A percentile compares a stretch with the other conserved stretches of the same genome.
These are phyloP conservation scores for Podospora tetraspora DNA, from an alignment of 495 filamentous ascomycete species.

Conservation along the genomic window DNA sequence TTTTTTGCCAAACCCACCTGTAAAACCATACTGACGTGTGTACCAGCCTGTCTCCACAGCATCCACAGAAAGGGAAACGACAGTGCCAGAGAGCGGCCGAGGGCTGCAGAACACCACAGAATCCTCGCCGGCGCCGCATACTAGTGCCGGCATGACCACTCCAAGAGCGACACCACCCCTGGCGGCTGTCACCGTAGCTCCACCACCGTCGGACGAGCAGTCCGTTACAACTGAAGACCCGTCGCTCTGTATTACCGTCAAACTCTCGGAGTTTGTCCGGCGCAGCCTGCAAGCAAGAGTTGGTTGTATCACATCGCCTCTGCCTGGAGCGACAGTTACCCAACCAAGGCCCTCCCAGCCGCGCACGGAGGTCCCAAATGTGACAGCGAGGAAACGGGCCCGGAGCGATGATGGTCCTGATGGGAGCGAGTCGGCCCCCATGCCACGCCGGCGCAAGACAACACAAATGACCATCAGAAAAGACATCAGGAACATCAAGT, in stretches of 20 bases:
- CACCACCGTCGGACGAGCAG: too few relatives aligned
- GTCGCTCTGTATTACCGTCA: background rate
- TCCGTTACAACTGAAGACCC: background rate
- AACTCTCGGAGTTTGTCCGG: background rate
- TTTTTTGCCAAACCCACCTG: background rate
- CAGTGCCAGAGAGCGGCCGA: background rate
- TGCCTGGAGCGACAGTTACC: background rate
- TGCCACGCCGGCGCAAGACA: background rate
- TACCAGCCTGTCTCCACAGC: background rate
- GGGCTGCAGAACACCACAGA: background rate
- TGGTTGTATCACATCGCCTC: background rate
- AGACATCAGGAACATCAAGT: slow-evolving; percentile 13
- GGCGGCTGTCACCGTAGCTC: too few relatives aligned
- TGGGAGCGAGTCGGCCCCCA: background rate
- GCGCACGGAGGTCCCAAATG: background rate
- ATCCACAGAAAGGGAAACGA: background rate
- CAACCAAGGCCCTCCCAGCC: background rate
- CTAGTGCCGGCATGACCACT: too few relatives aligned
- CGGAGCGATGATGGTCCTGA: background rate
- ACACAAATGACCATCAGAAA: slow-evolving; percentile 23
- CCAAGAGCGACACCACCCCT: too few relatives aligned
- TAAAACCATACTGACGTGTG: background rate
- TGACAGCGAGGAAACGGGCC: background rate
- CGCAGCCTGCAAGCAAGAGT: background rate
- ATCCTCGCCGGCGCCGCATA: background rate